phyloP scores from a whole-genome alignment of 75 land plant genomes.

The Cunninghamia lanceolata region DNA sequence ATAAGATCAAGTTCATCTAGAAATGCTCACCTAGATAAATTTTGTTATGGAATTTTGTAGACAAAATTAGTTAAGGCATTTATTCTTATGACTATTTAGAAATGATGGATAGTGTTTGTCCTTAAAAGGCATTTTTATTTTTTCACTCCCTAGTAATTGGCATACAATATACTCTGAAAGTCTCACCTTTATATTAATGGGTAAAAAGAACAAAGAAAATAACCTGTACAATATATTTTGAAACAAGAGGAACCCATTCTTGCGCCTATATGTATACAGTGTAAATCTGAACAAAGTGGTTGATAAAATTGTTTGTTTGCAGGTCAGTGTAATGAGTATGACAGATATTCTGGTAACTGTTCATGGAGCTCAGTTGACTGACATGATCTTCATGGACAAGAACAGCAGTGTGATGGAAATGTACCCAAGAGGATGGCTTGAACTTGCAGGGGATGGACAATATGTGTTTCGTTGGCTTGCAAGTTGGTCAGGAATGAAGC shows the following conservation, averaged over 20 bases:
- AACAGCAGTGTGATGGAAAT: constrained; percentile 82
- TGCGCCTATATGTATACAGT: neutral
- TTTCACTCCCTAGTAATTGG: neutral
- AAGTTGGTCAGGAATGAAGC: constrained; percentile 55
- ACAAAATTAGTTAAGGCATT: neutral
- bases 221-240: neutral
- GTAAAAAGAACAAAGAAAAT: neutral
- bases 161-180: neutral
- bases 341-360: constrained; percentile 62
- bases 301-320: constrained; percentile 11
- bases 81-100: neutral
- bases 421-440: constrained; percentile 82
- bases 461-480: constrained; percentile 65
- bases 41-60: neutral
- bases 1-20: neutral
- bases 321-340: constrained; percentile 66
- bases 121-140: neutral
- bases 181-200: neutral
- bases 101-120: neutral
- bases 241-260: neutral
- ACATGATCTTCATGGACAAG: constrained; percentile 77
- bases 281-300: neutral
- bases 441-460: constrained; percentile 74
- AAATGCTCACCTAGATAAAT: neutral
- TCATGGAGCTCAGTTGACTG: constrained; percentile 86